A percentile compares a stretch with the other conserved stretches of the same genome.
Evolutionary conservation across 2,329 filamentous ascomycete genomes (phyloP).

Genomic region (Byssoonygena ceratinophila): DNA sequence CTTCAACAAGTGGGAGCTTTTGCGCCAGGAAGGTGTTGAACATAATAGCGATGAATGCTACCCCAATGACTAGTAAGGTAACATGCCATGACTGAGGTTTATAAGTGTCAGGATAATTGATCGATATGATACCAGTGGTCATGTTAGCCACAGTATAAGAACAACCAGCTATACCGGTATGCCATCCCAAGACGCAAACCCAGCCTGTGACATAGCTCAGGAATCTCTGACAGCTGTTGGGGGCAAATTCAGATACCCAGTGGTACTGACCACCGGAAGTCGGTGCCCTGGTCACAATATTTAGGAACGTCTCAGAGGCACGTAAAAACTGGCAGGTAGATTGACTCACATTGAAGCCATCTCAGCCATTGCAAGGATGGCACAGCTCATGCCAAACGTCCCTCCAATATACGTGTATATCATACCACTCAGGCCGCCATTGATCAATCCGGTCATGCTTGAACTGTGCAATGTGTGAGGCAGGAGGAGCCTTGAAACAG

Average conservation of each 20-base stretch:
- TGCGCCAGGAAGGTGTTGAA: conserved; percentile 22
- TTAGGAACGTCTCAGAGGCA: not conserved
- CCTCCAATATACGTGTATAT: conserved; percentile 15
- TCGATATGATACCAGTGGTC: conserved; percentile 26
- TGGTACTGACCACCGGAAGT: conserved; percentile 35
- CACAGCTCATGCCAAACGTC: conserved; percentile 7
- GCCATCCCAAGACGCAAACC: conserved; percentile 25
- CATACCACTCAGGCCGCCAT: conserved; percentile 13
- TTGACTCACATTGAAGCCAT: conserved; percentile 15
- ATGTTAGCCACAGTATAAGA: conserved; percentile 25
- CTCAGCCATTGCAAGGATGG: conserved; percentile 13
- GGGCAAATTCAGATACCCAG: conserved; percentile 39
- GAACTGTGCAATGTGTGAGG: not conserved
- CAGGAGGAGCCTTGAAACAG: not conserved
- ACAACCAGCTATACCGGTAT: conserved; percentile 20
- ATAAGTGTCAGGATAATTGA: conserved; percentile 25
- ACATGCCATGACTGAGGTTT: conserved; percentile 28
- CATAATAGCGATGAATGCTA: conserved; percentile 23
- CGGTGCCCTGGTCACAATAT: conserved; percentile 24
- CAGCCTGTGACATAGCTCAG: conserved; percentile 34
- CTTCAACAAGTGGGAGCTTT: conserved; percentile 25
- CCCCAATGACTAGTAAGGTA: conserved; percentile 30
- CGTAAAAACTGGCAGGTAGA: not conserved
- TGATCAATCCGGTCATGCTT: conserved; percentile 10
- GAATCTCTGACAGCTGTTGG: conserved; percentile 31